These are phyloP conservation scores for Phytophthora sojae DNA, from an alignment of 352 stramenopile genomes.

Conservation along the genomic window DNA sequence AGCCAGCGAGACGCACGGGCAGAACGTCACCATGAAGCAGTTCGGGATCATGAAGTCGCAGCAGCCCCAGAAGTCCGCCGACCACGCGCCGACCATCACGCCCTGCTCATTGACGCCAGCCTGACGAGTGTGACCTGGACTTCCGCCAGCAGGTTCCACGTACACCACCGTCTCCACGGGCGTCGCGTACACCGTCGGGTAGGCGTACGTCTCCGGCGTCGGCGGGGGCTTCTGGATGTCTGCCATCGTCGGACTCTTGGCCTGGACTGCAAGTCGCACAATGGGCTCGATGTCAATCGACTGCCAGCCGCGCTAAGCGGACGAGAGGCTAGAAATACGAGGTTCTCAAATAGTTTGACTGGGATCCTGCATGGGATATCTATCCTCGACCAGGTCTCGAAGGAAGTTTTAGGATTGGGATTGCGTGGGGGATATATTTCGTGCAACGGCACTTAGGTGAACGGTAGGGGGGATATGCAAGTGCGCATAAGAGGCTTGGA, in stretches of 20 bases:
- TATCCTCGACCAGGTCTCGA: background rate
- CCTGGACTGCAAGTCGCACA: slow-evolving; percentile 3
- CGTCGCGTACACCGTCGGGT: slow-evolving; percentile 24
- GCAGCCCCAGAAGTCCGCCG: slow-evolving; percentile 50
- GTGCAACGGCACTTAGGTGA: background rate
- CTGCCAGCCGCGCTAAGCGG: background rate
- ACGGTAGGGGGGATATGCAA: slow-evolving; percentile 5
- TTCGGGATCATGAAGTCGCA: slow-evolving; percentile 54
- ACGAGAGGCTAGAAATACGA: background rate
- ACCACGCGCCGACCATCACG: slow-evolving; percentile 38
- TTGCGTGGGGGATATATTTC: background rate
- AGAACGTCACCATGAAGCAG: slow-evolving; percentile 54
- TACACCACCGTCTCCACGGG: slow-evolving; percentile 30
- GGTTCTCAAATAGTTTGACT: background rate
- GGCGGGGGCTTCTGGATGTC: slow-evolving; percentile 30
- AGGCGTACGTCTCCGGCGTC: slow-evolving; percentile 11
- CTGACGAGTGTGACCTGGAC: slow-evolving; percentile 6
- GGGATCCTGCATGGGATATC: background rate
- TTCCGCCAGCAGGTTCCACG: slow-evolving; percentile 7
- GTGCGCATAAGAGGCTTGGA: background rate
- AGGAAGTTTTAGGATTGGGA: background rate
- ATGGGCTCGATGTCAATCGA: background rate
- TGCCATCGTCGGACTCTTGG: slow-evolving; percentile 11
- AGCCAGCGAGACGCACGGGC: slow-evolving; percentile 58
- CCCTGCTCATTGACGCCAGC: slow-evolving; percentile 15